Evolutionary conservation across 2,329 filamentous ascomycete species (phyloP), one percentile per base, ranked within the genome.

Genomic region (Arthrobotrys sphaeroides): DNA sequence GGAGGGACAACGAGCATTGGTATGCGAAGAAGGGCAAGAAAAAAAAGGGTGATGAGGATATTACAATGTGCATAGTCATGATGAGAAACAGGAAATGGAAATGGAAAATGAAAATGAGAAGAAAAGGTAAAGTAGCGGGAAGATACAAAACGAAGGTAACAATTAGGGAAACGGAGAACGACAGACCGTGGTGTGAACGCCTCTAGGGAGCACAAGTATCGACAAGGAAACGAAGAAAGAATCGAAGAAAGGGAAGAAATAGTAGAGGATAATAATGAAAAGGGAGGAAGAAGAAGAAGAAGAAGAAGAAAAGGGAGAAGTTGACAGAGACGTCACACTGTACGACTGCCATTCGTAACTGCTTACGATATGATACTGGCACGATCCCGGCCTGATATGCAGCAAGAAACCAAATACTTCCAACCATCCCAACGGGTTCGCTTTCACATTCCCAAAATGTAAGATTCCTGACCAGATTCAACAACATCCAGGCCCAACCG

Each of bases 51-150:
- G n/a, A n/a, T n/a, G n/a, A 18, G 16, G 24, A 31, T 60, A 77
- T 72, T 77, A 72, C 65, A 77, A 77, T 31, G 49, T 20, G n/a
- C 20, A n/a, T 67, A 70, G 40, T 36, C 53, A 60, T 59, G 60
- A 51, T 43, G 16, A 18, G 22, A 43, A n/a, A n/a, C n/a, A n/a
- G n/a, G n/a, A n/a, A n/a, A 31, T 31, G 28, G n/a, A 16, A 38
- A 13, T 24, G 43, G 5, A 28, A 38, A 38, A n/a, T n/a, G 2
- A 55, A 43, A 31, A 36, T 12, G 36, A 28, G 16, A 55, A 16
- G 18, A 40, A 49, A 33, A 65, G 5, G n/a, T 20, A 40, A 31
- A 51, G 13, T 20, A 61, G 26, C 61, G 22, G 24, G 51, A 40
- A 57, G 40, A 36, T 31, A 31, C 33, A 68, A 38, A 60, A 40